Evolutionary conservation across 108 stramenopile genomes (phyloP).

Genomic region (Chaetoceros tenuissimus): DNA sequence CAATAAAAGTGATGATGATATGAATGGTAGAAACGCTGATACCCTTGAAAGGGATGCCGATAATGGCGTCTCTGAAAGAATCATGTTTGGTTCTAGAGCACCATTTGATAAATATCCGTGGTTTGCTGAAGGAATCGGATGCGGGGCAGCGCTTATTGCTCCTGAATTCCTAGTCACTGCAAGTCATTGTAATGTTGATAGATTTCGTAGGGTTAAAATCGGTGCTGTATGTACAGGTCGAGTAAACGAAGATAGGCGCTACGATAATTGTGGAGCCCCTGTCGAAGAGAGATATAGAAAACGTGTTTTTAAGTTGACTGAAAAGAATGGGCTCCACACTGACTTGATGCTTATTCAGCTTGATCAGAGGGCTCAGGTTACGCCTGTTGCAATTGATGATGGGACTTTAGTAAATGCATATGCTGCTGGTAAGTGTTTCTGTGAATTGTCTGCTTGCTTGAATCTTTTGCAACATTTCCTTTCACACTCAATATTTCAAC

Average conservation of each 20-base stretch:
- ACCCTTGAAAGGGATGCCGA: no score
- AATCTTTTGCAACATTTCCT: background rate
- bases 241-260: background rate
- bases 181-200: slow-evolving; percentile 23
- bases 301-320: background rate
- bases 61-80: background rate
- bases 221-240: background rate
- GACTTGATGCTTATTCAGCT: background rate
- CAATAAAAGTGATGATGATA: no score
- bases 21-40: no score
- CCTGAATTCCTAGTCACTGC: slow-evolving; percentile 37
- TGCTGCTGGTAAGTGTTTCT: background rate
- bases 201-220: background rate
- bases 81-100: background rate
- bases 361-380: background rate
- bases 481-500: no score
- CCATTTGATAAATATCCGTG: slow-evolving; percentile 2
- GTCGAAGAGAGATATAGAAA: background rate
- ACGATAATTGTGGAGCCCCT: background rate
- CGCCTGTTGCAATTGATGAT: background rate
- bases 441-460: background rate
- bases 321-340: background rate
- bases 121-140: slow-evolving; percentile 4
- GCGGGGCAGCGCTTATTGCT: slow-evolving; percentile 33
- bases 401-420: background rate